Evolutionary conservation across 495 filamentous ascomycete species (phyloP), one percentile per base, ranked within the genome.

Genomic region (Chaetomium tenue): DNA sequence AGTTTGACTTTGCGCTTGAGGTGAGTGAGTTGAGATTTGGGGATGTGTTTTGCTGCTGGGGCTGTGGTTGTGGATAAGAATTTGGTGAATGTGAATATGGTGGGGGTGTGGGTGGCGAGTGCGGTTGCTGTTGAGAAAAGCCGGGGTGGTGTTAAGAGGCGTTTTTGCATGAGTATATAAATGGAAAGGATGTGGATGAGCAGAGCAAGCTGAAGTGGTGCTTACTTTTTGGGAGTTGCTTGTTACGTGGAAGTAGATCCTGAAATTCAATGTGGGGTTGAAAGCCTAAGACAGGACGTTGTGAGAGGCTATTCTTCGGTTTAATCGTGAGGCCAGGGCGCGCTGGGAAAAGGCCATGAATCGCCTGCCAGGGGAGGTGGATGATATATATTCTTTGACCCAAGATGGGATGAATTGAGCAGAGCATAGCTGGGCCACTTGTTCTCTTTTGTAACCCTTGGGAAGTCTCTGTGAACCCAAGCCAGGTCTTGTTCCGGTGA

Each of bases 261-360:
- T 37, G 33, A 13, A 8, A 11, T n/a, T 20, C n/a, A 16, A n/a
- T 55, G 52, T 37, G 52, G 22, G 50, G 48, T 25, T 25, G 48
- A 26, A 37, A 37, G 33, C 16, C 16, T 1, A 50, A 6, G 51
- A 16, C 16, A 20, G 9, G 25, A 28, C 8, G 54, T 39, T 39
- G 54, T 6, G 30, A 33, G n/a, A 18, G 55, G 55, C 37, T 58
- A 44, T 58, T 58, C 22, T 44, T 58, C 55, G 55, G 55, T 22
- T 26, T 44, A 58, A 44, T 58, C 11, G 15, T 11, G 40, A 12
- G 39, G 8, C 39, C 12, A 15, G 39, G 13, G 39, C 39, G 39
- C 39, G 39, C 8, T 15, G 2, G 39, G 9, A 18, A 16, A 18
- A 44, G 13, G 40, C 5, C 33, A 37, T 3, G 33, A 44, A 44